Base-by-base conservation (phyloP, 2,329 filamentous ascomycete genomes). In the Macrophomina phaseolina region DNA sequence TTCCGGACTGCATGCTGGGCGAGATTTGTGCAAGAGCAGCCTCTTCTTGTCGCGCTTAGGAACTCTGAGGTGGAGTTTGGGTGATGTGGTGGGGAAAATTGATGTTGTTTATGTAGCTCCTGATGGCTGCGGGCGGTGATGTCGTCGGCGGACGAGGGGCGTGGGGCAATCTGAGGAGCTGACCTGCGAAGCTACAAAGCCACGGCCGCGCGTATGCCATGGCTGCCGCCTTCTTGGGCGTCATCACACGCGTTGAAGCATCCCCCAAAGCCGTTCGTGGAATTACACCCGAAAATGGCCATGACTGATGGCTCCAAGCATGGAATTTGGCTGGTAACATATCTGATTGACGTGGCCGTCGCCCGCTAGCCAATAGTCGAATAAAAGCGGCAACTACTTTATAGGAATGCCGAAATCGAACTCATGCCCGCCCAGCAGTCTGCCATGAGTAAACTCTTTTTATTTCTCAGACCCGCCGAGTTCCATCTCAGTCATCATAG, bases 1-100 rank as follows among this genome's bases (percentile, higher is more conserved):
- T 93, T 79, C 91, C 90, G 42, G 91, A 93, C 83, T 93, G 90
- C 91, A 93, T 93, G 65, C 72, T 85, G 67, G 61, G 46, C 58
- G 45, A 18, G n/a, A 23, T 49, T 38, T 42, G 18, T 49, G 32
- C 16, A 9, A n/a, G 16, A 28, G 58, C 18, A 45, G 58, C 18
- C 36, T 8, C 11, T 12, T 11, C 16, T 32, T n/a, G 16, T 40
- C n/a, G 32, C n/a, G 16, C 18, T 18, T 5, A 16, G 11, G 49
- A 28, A n/a, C 14, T 5, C 9, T 12, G 53, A 9, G n/a, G 48
- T n/a, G 34, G 49, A 34, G 3, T 30, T n/a, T 16, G 53, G 63
- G 14, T 34, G 52, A 36, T 9, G 30, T 34, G 30, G 42, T 36
- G 63, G 30, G 38, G 62, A 38, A 23, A 23, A 46, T 49, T 46